phyloP scores from a whole-genome alignment of 2,329 filamentous ascomycete species.

The Lasiodiplodia hormozganensis region DNA sequence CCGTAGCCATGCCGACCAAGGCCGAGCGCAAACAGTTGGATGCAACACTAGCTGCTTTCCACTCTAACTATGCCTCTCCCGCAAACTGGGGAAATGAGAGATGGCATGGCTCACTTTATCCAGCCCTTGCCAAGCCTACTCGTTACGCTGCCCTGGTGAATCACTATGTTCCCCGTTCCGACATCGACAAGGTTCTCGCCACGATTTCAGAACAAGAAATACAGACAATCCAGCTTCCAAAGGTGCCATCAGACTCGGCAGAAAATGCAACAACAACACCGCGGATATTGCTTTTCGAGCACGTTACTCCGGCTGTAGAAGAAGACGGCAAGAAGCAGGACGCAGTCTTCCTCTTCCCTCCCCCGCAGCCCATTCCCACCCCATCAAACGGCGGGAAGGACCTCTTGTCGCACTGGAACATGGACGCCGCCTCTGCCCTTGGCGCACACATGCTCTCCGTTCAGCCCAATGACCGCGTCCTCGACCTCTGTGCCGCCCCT shows the following conservation, averaged over 20 bases:
- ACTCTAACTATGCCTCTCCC: slow-evolving; percentile 38
- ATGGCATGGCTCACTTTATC: slow-evolving; percentile 38
- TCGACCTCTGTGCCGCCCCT: slow-evolving; percentile 52
- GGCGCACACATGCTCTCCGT: slow-evolving; percentile 44
- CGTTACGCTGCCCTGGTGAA: slow-evolving; percentile 40
- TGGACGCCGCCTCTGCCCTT: slow-evolving; percentile 36
- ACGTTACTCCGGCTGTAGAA: background rate
- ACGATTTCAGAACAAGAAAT: background rate
- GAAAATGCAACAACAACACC: background rate
- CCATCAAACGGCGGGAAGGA: slow-evolving; percentile 12
- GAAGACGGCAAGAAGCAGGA: background rate
- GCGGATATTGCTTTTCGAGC: slow-evolving; percentile 4
- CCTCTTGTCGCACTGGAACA: slow-evolving; percentile 40
- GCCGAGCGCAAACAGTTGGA: slow-evolving; percentile 20
- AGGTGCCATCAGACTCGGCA: background rate
- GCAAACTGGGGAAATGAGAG: slow-evolving; percentile 31
- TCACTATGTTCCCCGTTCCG: slow-evolving; percentile 33
- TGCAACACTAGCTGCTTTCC: slow-evolving; percentile 38
- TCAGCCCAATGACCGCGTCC: slow-evolving; percentile 45
- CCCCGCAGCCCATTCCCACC: slow-evolving; percentile 30
- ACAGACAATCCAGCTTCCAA: background rate
- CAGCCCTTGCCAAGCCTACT: slow-evolving; percentile 35
- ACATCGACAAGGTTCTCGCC: slow-evolving; percentile 2
- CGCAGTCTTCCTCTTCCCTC: slow-evolving; percentile 34
- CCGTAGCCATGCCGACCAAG: slow-evolving; percentile 3